phyloP scores from a whole-genome alignment of 2,329 filamentous ascomycete genomes.

The Aspergillus tubingensis region DNA sequence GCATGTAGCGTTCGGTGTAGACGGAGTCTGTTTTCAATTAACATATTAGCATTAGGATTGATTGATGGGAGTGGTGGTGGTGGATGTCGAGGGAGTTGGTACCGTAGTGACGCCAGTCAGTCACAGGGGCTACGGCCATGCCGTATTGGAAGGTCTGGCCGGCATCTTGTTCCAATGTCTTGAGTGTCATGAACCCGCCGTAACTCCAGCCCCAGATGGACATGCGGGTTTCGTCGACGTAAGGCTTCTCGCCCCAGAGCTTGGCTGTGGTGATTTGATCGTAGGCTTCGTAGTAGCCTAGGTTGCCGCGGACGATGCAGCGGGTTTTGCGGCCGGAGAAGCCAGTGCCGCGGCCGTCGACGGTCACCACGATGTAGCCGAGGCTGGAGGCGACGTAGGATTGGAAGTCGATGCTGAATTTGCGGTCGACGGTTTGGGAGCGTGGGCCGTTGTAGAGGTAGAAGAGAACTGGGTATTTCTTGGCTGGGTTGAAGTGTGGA shows the following conservation, averaged over 20 bases:
- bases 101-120: slow-evolving; percentile 92
- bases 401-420: slow-evolving; percentile 84
- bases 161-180: slow-evolving; percentile 88
- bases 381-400: slow-evolving; percentile 81
- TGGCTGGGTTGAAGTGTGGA: slow-evolving; percentile 79
- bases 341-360: slow-evolving; percentile 91
- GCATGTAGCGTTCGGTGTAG: slow-evolving; percentile 76
- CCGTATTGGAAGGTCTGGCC: slow-evolving; percentile 92
- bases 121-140: slow-evolving; percentile 98
- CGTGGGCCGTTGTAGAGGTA: slow-evolving; percentile 91
- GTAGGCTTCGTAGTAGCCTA: slow-evolving; percentile 80
- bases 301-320: slow-evolving; percentile 76
- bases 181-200: slow-evolving; percentile 91
- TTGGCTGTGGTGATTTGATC: slow-evolving; percentile 92
- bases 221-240: slow-evolving; percentile 78
- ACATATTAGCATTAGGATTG: too few species aligned
- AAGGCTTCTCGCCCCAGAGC: slow-evolving; percentile 75
- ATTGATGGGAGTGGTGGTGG: too few species aligned
- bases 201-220: slow-evolving; percentile 99
- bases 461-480: slow-evolving; percentile 92
- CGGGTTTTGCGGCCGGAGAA: slow-evolving; percentile 83
- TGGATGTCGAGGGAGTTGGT: too few species aligned
- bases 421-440: slow-evolving; percentile 83
- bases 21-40: slow-evolving; percentile 29
- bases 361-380: slow-evolving; percentile 91